These are phyloP conservation scores for Pichia terricola DNA, from an alignment of 1,139 yeast species.

Conservation along the genomic window DNA sequence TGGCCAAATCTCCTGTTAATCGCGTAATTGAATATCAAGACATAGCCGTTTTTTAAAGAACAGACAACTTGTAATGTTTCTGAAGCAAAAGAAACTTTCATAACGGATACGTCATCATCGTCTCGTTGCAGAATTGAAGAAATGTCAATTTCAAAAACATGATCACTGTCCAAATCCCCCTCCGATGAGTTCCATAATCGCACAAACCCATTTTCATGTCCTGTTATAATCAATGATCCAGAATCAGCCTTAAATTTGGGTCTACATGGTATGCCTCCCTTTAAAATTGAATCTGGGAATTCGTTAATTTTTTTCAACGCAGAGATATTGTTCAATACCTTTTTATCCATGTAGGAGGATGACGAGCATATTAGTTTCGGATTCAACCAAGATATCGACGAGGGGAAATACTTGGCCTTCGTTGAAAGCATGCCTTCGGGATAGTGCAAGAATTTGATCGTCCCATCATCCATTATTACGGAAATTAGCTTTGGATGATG, in stretches of 20 bases:
- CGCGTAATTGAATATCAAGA: constrained; percentile 62
- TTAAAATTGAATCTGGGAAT: constrained; percentile 33
- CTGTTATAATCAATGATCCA: constrained; percentile 42
- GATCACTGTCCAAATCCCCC: constrained; percentile 60
- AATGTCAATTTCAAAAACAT: constrained; percentile 46
- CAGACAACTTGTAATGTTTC: constrained; percentile 71
- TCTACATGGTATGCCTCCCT: constrained; percentile 76
- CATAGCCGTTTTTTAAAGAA: constrained; percentile 62
- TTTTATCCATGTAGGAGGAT: constrained; percentile 37
- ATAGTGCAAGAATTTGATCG: constrained; percentile 39
- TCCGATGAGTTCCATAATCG: constrained; percentile 76
- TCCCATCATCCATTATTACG: constrained; percentile 51
- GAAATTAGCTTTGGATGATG: constrained; percentile 60
- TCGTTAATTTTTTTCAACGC: constrained; percentile 22
- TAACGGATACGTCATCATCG: constrained; percentile 37
- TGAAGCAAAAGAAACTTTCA: constrained; percentile 63
- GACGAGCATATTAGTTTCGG: constrained; percentile 58
- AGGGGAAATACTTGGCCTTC: constrained; percentile 61
- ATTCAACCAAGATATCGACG: constrained; percentile 66
- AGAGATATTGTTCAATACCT: constrained; percentile 19
- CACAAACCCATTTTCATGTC: constrained; percentile 73
- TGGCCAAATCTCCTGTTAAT: constrained; percentile 36
- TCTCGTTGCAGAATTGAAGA: constrained; percentile 34
- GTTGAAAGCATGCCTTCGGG: constrained; percentile 48
- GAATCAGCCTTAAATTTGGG: constrained; percentile 54